Conservation (phyloP, 192 early-diverging fungal species). For the Chytriomyces sp. region DNA sequence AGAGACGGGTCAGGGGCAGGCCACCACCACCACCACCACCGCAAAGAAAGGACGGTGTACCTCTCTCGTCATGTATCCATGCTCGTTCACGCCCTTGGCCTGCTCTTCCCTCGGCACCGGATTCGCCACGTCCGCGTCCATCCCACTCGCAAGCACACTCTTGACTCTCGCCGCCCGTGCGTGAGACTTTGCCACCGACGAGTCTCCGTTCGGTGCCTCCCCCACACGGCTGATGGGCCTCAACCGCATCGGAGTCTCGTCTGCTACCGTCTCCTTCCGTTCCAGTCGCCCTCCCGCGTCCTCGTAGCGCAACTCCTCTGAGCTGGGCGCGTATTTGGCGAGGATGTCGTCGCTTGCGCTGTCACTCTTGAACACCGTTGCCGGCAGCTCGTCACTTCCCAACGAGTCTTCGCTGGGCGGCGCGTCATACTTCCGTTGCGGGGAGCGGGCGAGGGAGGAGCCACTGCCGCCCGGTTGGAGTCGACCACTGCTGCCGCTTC, state of each 20-base stretch:
- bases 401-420: not conserved
- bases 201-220: too few relatives aligned
- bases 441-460: not conserved
- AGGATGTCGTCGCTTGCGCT: not conserved
- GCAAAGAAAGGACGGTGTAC: not conserved
- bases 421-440: not conserved
- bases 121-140: not conserved
- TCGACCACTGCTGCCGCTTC: not conserved
- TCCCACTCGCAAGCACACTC: not conserved
- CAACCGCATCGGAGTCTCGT: too few relatives aligned
- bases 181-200: too few relatives aligned
- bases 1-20: too few relatives aligned
- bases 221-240: not conserved
- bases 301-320: constrained; percentile 16
- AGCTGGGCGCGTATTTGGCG: not conserved
- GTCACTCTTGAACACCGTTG: not conserved
- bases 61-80: constrained; percentile 14
- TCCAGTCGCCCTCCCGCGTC: constrained; percentile 15
- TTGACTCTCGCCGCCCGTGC: not conserved
- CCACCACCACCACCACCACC: not conserved
- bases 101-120: not conserved
- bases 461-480: not conserved
- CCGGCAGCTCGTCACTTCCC: not conserved
- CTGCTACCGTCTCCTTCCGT: not conserved
- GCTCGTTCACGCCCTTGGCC: constrained; percentile 18